Evolutionary conservation across 345 rosid genomes (phyloP).

Genomic region (Acer saccharum): DNA sequence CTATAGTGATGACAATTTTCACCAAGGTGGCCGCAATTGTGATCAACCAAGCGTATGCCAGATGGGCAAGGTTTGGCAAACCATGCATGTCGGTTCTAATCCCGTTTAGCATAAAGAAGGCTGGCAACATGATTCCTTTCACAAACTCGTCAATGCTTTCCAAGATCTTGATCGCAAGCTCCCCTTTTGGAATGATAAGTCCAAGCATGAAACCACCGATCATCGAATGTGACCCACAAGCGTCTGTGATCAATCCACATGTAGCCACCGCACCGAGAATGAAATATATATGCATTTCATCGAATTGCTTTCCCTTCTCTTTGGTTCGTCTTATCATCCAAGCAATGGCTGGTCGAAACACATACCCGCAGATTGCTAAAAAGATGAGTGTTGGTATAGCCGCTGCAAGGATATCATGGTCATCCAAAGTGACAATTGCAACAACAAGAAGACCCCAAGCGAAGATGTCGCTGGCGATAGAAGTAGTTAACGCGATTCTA

Average conservation of each 20-base stretch:
- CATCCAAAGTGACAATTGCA: neutral
- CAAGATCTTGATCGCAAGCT: conserved; percentile 7
- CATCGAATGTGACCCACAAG: conserved; percentile 27
- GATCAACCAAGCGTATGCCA: neutral
- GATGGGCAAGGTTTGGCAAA: neutral
- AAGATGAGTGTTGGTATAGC: conserved; percentile 9
- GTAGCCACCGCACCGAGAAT: conserved; percentile 9
- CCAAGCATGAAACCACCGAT: conserved; percentile 27
- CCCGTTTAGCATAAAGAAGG: conserved; percentile 9
- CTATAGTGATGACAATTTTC: conserved; percentile 12
- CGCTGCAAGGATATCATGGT: neutral
- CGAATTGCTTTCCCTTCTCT: neutral
- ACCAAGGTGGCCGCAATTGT: neutral
- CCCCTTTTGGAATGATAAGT: conserved; percentile 20
- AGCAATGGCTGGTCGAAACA: conserved; percentile 18
- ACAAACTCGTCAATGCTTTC: conserved; percentile 24
- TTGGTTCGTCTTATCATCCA: conserved; percentile 10
- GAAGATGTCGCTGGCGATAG: conserved; percentile 17
- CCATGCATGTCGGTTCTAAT: neutral
- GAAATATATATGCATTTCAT: neutral
- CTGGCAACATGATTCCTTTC: conserved; percentile 10
- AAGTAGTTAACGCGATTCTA: conserved; percentile 23
- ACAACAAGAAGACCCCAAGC: conserved; percentile 25
- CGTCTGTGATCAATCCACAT: conserved; percentile 24
- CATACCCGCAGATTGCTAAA: conserved; percentile 16